phyloP scores from a whole-genome alignment of 202 grass and related monocot genomes.

The Bolboschoenoplectus hybrid region DNA sequence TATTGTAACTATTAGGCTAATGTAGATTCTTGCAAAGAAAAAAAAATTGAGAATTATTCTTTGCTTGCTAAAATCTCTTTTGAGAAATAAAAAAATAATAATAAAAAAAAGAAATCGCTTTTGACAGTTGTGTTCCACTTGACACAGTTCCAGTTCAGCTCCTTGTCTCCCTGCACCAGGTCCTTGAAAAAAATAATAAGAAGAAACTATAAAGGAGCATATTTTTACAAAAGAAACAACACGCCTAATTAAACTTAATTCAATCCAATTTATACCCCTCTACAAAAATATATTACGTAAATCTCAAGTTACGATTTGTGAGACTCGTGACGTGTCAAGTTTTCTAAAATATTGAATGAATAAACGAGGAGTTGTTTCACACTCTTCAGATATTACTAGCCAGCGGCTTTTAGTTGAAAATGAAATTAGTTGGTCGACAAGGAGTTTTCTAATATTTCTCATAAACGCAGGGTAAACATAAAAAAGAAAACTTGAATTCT shows the following conservation, averaged over 20 bases:
- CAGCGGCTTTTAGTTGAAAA: neutral
- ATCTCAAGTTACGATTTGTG: neutral
- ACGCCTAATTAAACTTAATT: too few species aligned
- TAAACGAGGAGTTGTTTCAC: neutral
- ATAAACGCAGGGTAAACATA: neutral
- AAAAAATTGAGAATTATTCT: neutral
- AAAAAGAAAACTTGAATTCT: neutral
- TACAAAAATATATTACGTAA: too few species aligned
- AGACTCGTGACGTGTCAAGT: constrained; percentile 1
- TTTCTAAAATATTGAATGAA: constrained; percentile 11
- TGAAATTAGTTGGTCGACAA: neutral
- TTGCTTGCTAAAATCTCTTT: constrained; percentile 30
- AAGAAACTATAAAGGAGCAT: neutral
- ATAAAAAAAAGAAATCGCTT: neutral
- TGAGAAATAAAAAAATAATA: too few species aligned
- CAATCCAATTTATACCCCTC: too few species aligned
- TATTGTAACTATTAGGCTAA: neutral
- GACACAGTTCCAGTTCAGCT: neutral
- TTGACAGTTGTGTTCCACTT: constrained; percentile 16
- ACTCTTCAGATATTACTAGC: neutral
- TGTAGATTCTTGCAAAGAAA: neutral
- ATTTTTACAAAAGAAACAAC: neutral
- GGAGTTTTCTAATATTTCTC: neutral
- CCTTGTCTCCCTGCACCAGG: neutral
- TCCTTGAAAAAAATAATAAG: neutral